Conservation (phyloP, 305 asterid genomes). For the Fraxinus greggii region DNA sequence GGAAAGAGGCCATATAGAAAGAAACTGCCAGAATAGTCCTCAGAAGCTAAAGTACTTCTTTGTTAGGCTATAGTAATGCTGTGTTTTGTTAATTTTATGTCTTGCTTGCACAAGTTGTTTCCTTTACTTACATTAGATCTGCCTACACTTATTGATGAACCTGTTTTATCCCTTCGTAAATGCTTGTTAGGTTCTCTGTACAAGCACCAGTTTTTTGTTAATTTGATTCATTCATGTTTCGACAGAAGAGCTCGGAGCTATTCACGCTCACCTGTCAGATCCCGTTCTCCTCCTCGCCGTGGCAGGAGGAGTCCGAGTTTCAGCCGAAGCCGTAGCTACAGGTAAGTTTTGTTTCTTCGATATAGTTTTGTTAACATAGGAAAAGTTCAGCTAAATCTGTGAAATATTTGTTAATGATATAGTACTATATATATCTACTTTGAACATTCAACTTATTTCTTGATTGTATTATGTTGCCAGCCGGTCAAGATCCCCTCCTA, state of each 20-base stretch:
- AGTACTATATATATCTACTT: background rate
- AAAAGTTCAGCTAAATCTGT: background rate
- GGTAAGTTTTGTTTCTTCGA: slow-evolving; percentile 32
- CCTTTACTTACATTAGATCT: background rate
- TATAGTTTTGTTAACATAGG: background rate
- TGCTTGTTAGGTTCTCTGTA: background rate
- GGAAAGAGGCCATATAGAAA: slow-evolving; percentile 92
- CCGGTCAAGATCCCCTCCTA: slow-evolving; percentile 79
- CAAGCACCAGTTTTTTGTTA: background rate
- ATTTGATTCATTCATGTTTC: slow-evolving; percentile 13
- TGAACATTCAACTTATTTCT: background rate
- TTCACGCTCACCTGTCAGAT: slow-evolving; percentile 85
- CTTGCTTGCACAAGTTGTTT: background rate
- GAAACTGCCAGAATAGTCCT: slow-evolving; percentile 89
- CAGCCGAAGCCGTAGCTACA: slow-evolving; percentile 85
- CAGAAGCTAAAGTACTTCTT: slow-evolving; percentile 62
- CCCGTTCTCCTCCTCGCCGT: slow-evolving; percentile 75
- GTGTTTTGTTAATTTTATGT: background rate
- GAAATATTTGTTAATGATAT: background rate
- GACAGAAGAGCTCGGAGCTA: slow-evolving; percentile 65
- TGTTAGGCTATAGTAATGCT: background rate
- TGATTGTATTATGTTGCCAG: slow-evolving; percentile 31
- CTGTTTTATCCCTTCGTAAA: background rate
- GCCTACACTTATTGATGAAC: background rate
- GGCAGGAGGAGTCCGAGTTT: slow-evolving; percentile 70